Percentiles rank a stretch among this genome's conserved stretches.
phyloP scores from a whole-genome alignment of 495 filamentous ascomycete species.

The Pseudotulostoma volvatum region DNA sequence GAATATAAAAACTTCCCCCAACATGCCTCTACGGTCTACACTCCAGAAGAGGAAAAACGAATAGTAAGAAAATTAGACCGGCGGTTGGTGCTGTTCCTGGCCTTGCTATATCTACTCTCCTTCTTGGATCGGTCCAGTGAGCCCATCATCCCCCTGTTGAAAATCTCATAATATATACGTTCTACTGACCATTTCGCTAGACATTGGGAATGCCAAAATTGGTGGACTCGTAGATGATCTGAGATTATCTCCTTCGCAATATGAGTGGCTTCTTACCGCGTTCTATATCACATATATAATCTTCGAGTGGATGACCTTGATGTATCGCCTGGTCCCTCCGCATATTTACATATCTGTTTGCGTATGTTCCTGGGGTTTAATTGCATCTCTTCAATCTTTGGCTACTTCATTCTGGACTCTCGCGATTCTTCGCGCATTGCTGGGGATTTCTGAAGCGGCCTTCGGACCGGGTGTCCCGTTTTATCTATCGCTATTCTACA shows the following conservation, averaged over 20 bases:
- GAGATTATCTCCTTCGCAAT: conserved; percentile 34
- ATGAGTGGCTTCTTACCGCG: conserved; percentile 50
- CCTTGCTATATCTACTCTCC: conserved; percentile 63
- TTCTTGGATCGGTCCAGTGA: conserved; percentile 67
- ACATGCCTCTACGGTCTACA: conserved; percentile 31
- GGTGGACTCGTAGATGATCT: conserved; percentile 56
- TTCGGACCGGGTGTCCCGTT: conserved; percentile 48
- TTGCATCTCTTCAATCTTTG: conserved; percentile 56
- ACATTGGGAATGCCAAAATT: conserved; percentile 67
- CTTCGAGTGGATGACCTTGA: conserved; percentile 55
- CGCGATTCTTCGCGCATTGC: conserved; percentile 29
- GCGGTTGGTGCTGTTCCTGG: conserved; percentile 62
- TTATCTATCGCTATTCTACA: conserved; percentile 46
- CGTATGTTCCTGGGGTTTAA: conserved; percentile 36
- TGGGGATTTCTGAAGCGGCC: conserved; percentile 45
- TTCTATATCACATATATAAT: conserved; percentile 61
- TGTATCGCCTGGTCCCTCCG: conserved; percentile 39
- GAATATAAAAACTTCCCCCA: conserved; percentile 13
- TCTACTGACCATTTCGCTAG: conserved; percentile 24
- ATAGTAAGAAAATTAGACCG: conserved; percentile 62
- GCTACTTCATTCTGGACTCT: conserved; percentile 35
- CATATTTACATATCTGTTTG: conserved; percentile 41
- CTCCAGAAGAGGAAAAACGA: conserved; percentile 52
- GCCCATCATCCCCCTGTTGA: conserved; percentile 13
- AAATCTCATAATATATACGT: neutral